These are phyloP conservation scores for Raphanus sativus DNA, from an alignment of 345 rosid genomes.

Conservation along the genomic window DNA sequence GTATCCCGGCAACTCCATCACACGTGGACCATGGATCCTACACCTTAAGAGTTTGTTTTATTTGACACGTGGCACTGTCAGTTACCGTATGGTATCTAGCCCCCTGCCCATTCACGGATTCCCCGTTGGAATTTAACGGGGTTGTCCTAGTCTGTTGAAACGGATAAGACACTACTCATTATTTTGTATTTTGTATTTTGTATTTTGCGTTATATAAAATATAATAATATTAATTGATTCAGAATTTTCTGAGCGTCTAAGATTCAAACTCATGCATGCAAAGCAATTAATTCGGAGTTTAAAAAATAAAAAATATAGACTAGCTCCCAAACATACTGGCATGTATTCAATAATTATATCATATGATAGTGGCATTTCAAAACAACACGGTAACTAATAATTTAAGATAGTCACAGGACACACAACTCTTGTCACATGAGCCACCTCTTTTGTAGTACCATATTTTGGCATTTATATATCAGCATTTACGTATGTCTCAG, in stretches of 20 bases:
- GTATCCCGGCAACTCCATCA: conserved; percentile 35
- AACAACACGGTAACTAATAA: conserved; percentile 4
- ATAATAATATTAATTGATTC: background rate
- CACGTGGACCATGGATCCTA: conserved; percentile 38
- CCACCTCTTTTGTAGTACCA: conserved; percentile 30
- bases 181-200: background rate
- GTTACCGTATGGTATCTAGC: conserved; percentile 27
- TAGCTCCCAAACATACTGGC: background rate
- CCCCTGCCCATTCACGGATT: conserved; percentile 28
- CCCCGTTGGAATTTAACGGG: conserved; percentile 32
- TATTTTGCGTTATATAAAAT: background rate
- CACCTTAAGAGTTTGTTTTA: conserved; percentile 5
- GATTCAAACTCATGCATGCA: conserved; percentile 5
- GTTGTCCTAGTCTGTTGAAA: conserved; percentile 2
- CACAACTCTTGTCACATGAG: conserved; percentile 25
- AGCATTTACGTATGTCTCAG: conserved; percentile 10
- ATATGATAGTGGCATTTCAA: background rate
- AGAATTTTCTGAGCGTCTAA: background rate
- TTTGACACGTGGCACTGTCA: conserved; percentile 28
- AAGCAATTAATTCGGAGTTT: background rate
- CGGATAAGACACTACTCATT: conserved; percentile 21
- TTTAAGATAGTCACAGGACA: conserved; percentile 22
- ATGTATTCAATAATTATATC: background rate
- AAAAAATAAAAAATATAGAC: background rate
- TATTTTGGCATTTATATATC: conserved; percentile 23